Evolutionary conservation across 192 early-diverging fungal species (phyloP), one percentile per base, ranked within the genome.

Genomic region (Backusella mclennaniae): DNA sequence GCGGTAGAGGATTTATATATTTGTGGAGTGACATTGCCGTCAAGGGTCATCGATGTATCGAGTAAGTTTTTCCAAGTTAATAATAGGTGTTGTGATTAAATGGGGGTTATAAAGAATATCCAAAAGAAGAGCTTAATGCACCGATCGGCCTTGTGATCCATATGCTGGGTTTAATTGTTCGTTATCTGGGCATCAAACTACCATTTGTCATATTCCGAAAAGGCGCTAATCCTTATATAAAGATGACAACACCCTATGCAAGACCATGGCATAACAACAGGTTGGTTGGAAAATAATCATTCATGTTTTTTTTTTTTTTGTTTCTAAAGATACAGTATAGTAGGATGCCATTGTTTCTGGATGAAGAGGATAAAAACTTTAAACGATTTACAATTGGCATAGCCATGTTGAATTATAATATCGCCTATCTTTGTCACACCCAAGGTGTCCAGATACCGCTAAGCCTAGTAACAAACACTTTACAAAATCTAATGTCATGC

Each of bases 381-480:
- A 74, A 77, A 31, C 38, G 42, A 4, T 90, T 88, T 67, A 81
- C 80, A 1, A 69, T 80, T 17, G 89, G 87, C 5, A 77, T 90
- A 44, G 83, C 83, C 1, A 84, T 87, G 82, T 67, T 90, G 23
- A 90, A 88, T 73, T 90, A 90, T 66, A 80, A 90, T 29, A 84
- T 90, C 67, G 89, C 84, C 9, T 90, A 88, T 75, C 69, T 90
- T 14, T 90, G 89, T 73, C 79, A 86, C 73, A 85, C 86, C 2
- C 89, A 90, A 53, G 87, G 87, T 29, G 82, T 88, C 3, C 79
- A 86, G 19, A 84, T 90, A 59, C 79, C 84, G 14, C 63, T 84
- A 0, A 73, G 75, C 35, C 82, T 84, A 36, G 82, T 87, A 8
- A 59, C 87, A 29, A 84, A 90, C 73, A 88, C 84, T 1, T 74